Percentiles rank a stretch among this genome's conserved stretches.
These are phyloP conservation scores for Pseudogymnoascus sp. DNA, from an alignment of 2,329 filamentous ascomycete species.

Conservation along the genomic window DNA sequence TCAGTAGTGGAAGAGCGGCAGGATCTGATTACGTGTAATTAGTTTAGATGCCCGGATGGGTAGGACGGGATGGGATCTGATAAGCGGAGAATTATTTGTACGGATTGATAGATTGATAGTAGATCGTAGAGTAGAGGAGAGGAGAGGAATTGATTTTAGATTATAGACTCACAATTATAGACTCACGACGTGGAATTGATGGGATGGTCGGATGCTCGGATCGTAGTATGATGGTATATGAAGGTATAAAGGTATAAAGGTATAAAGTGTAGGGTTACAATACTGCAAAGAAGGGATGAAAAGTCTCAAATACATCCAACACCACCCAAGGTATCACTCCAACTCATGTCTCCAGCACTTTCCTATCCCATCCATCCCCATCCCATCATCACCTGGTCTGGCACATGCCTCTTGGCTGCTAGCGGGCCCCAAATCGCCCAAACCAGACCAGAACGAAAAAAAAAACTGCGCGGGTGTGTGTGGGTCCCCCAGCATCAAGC, in stretches of 20 bases:
- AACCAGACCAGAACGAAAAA: not conserved
- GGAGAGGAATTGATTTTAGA: too few species aligned
- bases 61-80: not conserved
- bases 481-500: not conserved
- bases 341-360: not conserved
- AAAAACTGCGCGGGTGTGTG: not conserved
- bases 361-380: not conserved
- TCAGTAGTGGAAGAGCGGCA: not conserved
- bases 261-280: too few species aligned
- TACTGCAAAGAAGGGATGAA: not conserved
- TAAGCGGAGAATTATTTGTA: not conserved
- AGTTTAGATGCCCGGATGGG: not conserved
- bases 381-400: too few species aligned
- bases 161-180: too few species aligned
- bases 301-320: not conserved
- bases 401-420: not conserved
- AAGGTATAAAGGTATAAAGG: too few species aligned
- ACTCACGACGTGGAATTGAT: not conserved
- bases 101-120: too few species aligned
- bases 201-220: not conserved
- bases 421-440: not conserved
- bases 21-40: not conserved
- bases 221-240: too few species aligned
- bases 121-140: too few species aligned
- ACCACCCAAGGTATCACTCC: not conserved